Percentiles rank a stretch among this genome's conserved stretches.
Conservation (phyloP, 1,139 yeast species). For the Blastobotrys serpentis region DNA sequence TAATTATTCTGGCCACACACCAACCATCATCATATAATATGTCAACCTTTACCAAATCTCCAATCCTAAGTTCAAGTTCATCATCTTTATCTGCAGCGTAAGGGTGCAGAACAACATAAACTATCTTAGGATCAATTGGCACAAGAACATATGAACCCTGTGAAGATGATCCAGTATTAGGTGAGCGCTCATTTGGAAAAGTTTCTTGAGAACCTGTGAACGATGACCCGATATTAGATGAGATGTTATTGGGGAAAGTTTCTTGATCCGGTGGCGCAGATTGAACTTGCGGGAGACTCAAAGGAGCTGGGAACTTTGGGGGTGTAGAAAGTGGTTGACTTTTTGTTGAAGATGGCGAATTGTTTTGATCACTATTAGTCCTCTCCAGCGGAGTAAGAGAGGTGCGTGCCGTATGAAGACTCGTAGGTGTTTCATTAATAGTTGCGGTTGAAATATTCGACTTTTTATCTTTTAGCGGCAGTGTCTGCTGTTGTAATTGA, state of each 20-base stretch:
- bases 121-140: constrained; percentile 11
- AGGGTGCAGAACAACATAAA: constrained; percentile 30
- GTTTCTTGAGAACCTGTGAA: too few species aligned
- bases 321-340: constrained; percentile 12
- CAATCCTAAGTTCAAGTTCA: constrained; percentile 36
- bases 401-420: background rate
- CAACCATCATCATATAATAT: constrained; percentile 42
- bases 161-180: too few species aligned
- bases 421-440: constrained; percentile 2
- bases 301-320: constrained; percentile 14
- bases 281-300: background rate
- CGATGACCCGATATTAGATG: background rate
- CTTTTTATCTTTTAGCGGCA: background rate
- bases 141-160: too few species aligned
- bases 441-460: background rate
- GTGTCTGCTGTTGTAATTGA: too few species aligned
- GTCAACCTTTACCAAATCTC: constrained; percentile 35
- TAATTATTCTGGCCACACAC: constrained; percentile 33
- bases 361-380: background rate
- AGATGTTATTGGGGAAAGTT: background rate
- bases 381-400: constrained; percentile 7
- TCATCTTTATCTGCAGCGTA: constrained; percentile 39
- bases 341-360: constrained; percentile 6
- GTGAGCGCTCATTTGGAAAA: too few species aligned
- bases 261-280: background rate